Evolutionary conservation across 805 yeast species (phyloP), one percentile per base, ranked within the genome.

Genomic region (Saturnispora hagleri): DNA sequence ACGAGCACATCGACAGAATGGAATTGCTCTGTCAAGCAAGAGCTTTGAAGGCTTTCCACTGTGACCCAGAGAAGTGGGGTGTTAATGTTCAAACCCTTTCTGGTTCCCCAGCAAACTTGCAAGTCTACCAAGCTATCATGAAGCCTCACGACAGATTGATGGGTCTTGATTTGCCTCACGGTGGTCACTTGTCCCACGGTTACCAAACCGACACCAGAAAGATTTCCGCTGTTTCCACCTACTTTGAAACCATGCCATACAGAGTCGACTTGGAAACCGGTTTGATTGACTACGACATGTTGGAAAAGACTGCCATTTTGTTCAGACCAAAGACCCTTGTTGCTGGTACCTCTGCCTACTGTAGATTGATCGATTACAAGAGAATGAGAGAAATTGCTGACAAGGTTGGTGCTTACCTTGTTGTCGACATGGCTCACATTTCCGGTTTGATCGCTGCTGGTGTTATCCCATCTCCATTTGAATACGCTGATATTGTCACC

Each of bases 81-180:
- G 98, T 91, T 61, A 91, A 91, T 60, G 99, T 91, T 48, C 99
- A 91, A 74, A 75, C 97, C 3, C 76, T 91, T 61, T 86, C 95
- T 51, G 99, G 99, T 56, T 90, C 97, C 6, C 97, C 98, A 58
- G 98, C 98, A 51, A 91, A 91, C 71, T 77, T 91, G 68, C 88
- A 91, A 62, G 89, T 89, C 34, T 91, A 91, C 71, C 86, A 89
- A 52, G 95, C 97, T 31, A 70, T 91, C 47, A 71, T 91, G 79
- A 84, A 86, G 62, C 89, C 86, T 48, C 93, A 89, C 58, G 98
- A 89, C 64, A 81, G 98, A 69, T 71, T 91, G 58, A 91, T 91
- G 99, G 99, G 99, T 62, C 79, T 91, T 58, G 98, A 91, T 69
- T 79, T 91, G 66, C 98, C 99, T 55, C 97, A 91, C 64, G 99